Conservation (phyloP, 495 filamentous ascomycete genomes). For the Apodospora peruviana region DNA sequence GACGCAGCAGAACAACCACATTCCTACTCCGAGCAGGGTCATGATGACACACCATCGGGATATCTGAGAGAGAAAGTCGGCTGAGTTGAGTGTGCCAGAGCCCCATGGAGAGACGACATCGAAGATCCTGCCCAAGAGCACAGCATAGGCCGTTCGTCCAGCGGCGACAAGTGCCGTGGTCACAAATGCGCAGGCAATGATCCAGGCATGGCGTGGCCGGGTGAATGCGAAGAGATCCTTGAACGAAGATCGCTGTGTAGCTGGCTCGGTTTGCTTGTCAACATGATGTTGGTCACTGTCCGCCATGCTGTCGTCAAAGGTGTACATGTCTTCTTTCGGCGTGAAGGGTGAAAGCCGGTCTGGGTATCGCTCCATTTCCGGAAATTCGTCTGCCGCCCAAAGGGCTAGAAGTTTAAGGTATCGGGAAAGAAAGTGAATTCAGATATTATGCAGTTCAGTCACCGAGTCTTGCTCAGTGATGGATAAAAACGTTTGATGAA, state of each 20-base stretch:
- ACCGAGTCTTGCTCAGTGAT: no score
- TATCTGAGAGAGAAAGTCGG: conserved; percentile 50
- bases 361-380: no score
- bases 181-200: conserved; percentile 42
- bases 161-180: conserved; percentile 58
- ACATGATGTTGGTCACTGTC: not conserved
- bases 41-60: conserved; percentile 55
- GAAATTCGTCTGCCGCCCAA: no score
- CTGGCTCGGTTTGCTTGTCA: not conserved
- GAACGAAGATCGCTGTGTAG: conserved; percentile 19
- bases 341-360: no score
- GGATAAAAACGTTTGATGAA: no score
- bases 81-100: conserved; percentile 39
- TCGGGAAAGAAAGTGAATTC: no score
- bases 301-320: not conserved
- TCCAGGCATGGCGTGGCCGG: conserved; percentile 50
- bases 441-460: no score
- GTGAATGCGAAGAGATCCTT: conserved; percentile 68
- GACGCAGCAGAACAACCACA: conserved; percentile 59
- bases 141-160: conserved; percentile 56
- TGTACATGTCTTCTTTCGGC: no score
- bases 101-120: conserved; percentile 63
- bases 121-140: conserved; percentile 74
- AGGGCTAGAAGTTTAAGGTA: no score
- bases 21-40: conserved; percentile 51